phyloP scores from a whole-genome alignment of 345 rosid species.

The Corchorus capsularis region DNA sequence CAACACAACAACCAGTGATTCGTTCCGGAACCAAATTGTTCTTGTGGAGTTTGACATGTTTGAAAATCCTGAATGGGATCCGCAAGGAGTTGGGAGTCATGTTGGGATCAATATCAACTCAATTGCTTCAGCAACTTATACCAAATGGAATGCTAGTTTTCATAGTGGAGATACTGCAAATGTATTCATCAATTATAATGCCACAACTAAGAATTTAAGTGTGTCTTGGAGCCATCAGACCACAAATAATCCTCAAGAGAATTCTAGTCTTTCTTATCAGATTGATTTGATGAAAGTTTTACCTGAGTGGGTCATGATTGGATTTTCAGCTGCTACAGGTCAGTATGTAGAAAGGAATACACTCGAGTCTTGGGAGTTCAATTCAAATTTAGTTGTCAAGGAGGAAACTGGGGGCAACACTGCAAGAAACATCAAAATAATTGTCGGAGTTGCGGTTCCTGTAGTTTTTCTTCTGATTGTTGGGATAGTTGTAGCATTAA shows the following conservation, averaged over 20 bases:
- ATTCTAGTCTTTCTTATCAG: constrained; percentile 35
- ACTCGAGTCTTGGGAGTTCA: constrained; percentile 47
- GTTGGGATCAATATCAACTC: constrained; percentile 48
- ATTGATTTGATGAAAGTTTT: constrained; percentile 47
- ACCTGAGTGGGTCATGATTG: constrained; percentile 45
- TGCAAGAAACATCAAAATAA: constrained; percentile 15
- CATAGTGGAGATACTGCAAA: background rate
- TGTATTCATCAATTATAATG: constrained; percentile 39
- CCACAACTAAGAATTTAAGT: constrained; percentile 40
- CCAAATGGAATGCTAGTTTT: constrained; percentile 14
- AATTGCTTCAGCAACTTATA: constrained; percentile 8
- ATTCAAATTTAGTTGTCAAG: constrained; percentile 22
- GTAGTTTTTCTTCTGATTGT: constrained; percentile 26
- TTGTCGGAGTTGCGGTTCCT: constrained; percentile 25
- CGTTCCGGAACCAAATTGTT: constrained; percentile 34
- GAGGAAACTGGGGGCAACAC: constrained; percentile 18
- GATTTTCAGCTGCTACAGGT: constrained; percentile 51
- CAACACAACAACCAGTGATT: constrained; percentile 16
- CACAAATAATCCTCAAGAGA: constrained; percentile 33
- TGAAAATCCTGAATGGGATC: constrained; percentile 35
- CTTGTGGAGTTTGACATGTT: constrained; percentile 41
- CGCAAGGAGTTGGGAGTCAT: constrained; percentile 25
- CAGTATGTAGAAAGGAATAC: constrained; percentile 2
- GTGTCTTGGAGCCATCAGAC: constrained; percentile 46
- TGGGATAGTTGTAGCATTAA: constrained; percentile 4